Evolutionary conservation across 352 stramenopile genomes (phyloP).

Genomic region (Poterioochromonas sp.): DNA sequence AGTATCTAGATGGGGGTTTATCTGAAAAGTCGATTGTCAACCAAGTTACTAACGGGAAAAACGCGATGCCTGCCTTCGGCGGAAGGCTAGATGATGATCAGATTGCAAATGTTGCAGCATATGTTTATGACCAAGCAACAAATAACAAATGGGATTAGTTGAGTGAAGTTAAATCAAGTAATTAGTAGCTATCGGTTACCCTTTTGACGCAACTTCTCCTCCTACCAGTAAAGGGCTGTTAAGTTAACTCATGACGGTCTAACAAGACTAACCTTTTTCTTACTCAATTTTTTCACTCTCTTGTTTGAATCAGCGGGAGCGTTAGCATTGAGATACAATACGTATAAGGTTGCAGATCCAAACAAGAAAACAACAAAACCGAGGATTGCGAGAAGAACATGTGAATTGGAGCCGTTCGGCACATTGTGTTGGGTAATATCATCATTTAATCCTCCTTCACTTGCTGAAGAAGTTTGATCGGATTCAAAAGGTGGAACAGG

Average conservation of each 20-base stretch:
- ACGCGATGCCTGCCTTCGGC: conserved; percentile 63
- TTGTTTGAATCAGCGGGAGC: background rate
- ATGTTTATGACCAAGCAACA: conserved; percentile 50
- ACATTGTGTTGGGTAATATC: background rate
- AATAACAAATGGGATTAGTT: conserved; percentile 34
- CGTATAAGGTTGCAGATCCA: background rate
- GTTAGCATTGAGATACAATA: background rate
- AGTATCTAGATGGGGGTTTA: conserved; percentile 58
- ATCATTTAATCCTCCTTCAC: background rate
- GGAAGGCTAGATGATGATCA: conserved; percentile 52
- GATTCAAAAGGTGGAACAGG: too few relatives aligned
- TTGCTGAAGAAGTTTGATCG: background rate
- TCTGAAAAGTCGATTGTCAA: conserved; percentile 55
- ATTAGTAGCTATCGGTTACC: too few relatives aligned
- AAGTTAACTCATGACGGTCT: too few relatives aligned
- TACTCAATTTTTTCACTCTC: background rate
- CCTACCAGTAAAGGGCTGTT: too few relatives aligned
- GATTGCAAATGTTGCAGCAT: conserved; percentile 50
- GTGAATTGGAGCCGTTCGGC: background rate
- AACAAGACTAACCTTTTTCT: background rate
- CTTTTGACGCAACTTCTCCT: too few relatives aligned
- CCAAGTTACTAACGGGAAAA: conserved; percentile 66
- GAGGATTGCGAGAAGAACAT: background rate
- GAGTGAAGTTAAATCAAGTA: too few relatives aligned
- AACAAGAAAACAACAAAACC: background rate